Conservation (phyloP, 2,329 filamentous ascomycete species). For the Colletotrichum siamense region DNA sequence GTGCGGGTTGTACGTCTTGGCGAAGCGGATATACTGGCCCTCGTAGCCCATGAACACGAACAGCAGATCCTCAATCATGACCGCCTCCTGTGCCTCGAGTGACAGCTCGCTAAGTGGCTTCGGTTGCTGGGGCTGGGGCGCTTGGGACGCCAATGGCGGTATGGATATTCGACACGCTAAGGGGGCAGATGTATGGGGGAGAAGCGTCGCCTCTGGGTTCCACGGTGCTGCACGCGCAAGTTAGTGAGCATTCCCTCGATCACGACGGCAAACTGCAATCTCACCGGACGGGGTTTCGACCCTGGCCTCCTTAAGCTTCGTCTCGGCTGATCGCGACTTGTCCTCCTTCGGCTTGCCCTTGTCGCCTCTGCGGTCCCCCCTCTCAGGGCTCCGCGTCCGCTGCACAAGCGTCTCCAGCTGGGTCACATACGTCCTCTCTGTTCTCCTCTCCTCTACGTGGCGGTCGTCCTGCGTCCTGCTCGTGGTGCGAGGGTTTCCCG, state of each 20-base stretch:
- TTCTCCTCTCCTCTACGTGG: constrained; percentile 59
- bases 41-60: constrained; percentile 99
- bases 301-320: constrained; percentile 48
- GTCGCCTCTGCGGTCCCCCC: constrained; percentile 51
- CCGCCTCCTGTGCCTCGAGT: constrained; percentile 83
- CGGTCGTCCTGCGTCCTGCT: constrained; percentile 49
- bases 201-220: constrained; percentile 80
- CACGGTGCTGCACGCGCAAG: constrained; percentile 57
- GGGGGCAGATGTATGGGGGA: constrained; percentile 72
- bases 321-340: constrained; percentile 49
- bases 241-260: background rate
- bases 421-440: constrained; percentile 61
- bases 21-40: constrained; percentile 94
- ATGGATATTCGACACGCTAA: constrained; percentile 69
- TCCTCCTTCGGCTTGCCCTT: constrained; percentile 38
- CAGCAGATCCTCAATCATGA: constrained; percentile 86
- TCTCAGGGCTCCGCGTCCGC: constrained; percentile 64
- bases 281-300: constrained; percentile 56
- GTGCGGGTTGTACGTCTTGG: constrained; percentile 79
- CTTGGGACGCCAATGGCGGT: constrained; percentile 75
- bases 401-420: constrained; percentile 68
- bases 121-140: constrained; percentile 73
- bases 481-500: constrained; percentile 58
- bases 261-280: constrained; percentile 20
- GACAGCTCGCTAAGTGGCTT: constrained; percentile 72